Percentiles rank a stretch among this genome's conserved stretches.
Conservation (phyloP, 345 rosid species). For the Stellera chamaejasme region DNA sequence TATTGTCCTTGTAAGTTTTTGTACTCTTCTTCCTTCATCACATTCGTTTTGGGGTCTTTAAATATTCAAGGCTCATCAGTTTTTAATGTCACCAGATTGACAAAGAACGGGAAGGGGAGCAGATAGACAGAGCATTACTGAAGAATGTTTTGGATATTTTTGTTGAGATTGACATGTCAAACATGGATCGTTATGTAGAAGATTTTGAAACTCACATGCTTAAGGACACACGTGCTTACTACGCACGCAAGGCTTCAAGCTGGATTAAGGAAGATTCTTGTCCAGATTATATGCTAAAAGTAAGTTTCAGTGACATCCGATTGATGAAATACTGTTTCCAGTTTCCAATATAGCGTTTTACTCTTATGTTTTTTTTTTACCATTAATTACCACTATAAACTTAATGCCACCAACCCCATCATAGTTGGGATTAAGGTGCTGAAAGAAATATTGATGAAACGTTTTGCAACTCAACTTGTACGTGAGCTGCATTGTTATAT, state of each 20-base stretch:
- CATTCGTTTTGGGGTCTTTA: too few relatives aligned
- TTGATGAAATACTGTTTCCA: neutral
- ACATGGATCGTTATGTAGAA: slow-evolving; percentile 54
- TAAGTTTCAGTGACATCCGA: neutral
- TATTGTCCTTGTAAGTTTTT: slow-evolving; percentile 10
- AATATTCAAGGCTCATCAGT: too few relatives aligned
- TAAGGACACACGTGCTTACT: slow-evolving; percentile 24
- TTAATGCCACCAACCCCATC: too few relatives aligned
- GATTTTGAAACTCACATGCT: slow-evolving; percentile 38
- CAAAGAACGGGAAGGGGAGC: slow-evolving; percentile 38
- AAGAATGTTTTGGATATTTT: slow-evolving; percentile 34
- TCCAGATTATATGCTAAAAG: slow-evolving; percentile 39
- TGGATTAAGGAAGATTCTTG: slow-evolving; percentile 39
- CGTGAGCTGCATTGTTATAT: too few relatives aligned
- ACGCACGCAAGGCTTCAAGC: slow-evolving; percentile 33
- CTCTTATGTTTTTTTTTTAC: neutral
- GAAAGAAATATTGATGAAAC: too few relatives aligned
- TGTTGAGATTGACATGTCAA: slow-evolving; percentile 74
- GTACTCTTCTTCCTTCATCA: too few relatives aligned
- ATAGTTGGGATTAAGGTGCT: too few relatives aligned
- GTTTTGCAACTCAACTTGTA: too few relatives aligned
- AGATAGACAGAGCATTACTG: slow-evolving; percentile 33
- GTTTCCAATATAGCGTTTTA: neutral
- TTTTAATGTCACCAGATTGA: slow-evolving; percentile 17
- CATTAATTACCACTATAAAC: too few relatives aligned